Conservation (phyloP, 2,329 filamentous ascomycete species). For the Xylaria arbuscula region DNA sequence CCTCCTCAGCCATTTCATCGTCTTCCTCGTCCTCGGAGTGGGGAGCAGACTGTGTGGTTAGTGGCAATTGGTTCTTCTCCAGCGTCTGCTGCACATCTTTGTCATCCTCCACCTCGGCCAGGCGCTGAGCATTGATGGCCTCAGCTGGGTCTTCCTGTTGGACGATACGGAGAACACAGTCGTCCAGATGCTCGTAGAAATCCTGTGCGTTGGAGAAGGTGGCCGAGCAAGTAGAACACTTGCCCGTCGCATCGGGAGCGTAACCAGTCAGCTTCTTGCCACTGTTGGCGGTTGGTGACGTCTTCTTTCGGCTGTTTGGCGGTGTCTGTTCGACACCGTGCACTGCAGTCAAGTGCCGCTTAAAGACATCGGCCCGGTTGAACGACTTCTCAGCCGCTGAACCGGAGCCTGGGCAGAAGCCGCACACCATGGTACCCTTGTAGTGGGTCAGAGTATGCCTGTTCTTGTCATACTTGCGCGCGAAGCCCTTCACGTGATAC, state of each 20-base stretch:
- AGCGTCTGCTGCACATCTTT: conserved; percentile 70
- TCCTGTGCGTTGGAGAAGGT: conserved; percentile 95
- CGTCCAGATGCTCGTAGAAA: conserved; percentile 96
- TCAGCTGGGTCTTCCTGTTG: conserved; percentile 77
- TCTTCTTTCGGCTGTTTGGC: conserved; percentile 83
- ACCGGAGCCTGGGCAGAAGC: conserved; percentile 90
- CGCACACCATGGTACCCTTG: conserved; percentile 97
- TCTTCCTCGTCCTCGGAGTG: conserved; percentile 63
- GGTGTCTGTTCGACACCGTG: conserved; percentile 95
- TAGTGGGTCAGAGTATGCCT: conserved; percentile 96
- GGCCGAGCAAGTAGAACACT: conserved; percentile 92
- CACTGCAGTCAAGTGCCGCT: conserved; percentile 90
- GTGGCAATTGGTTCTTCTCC: conserved; percentile 70
- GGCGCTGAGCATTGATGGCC: conserved; percentile 73
- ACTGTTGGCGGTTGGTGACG: conserved; percentile 52
- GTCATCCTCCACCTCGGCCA: conserved; percentile 74
- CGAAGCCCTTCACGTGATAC: conserved; percentile 94
- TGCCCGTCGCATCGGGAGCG: conserved; percentile 83
- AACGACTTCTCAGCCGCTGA: conserved; percentile 94
- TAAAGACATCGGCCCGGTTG: conserved; percentile 96
- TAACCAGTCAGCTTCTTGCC: conserved; percentile 77
- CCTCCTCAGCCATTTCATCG: conserved; percentile 66
- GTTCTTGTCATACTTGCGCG: conserved; percentile 98
- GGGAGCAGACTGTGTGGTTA: conserved; percentile 54
- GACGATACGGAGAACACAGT: conserved; percentile 77